Evolutionary conservation across 139 green algal species (phyloP).

Genomic region (Eudorina sp.): DNA sequence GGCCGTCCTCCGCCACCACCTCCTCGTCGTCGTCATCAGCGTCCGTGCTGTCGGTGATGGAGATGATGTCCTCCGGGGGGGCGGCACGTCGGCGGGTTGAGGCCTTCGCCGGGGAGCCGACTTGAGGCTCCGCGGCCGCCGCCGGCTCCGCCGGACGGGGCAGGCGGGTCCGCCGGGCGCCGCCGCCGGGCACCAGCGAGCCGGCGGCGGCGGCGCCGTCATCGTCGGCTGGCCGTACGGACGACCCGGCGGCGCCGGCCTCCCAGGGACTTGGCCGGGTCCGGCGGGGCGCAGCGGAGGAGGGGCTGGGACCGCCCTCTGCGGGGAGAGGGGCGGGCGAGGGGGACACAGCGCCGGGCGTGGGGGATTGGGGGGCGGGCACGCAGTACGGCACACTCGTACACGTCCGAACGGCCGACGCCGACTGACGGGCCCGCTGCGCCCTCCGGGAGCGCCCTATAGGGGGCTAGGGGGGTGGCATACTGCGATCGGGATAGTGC

Average conservation of each 20-base stretch:
- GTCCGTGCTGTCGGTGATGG: constrained; percentile 17
- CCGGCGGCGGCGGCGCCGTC: background rate
- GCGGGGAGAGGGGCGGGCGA: too few relatives aligned
- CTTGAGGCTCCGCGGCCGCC: too few relatives aligned
- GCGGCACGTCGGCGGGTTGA: background rate
- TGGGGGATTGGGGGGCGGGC: too few relatives aligned
- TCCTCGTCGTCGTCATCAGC: constrained; percentile 28
- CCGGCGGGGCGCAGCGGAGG: background rate
- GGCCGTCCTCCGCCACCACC: background rate
- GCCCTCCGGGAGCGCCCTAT: too few relatives aligned
- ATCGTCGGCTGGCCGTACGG: background rate
- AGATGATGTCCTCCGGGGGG: background rate
- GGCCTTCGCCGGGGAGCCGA: too few relatives aligned
- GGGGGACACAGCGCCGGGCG: background rate
- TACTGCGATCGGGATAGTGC: too few relatives aligned
- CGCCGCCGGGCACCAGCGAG: background rate
- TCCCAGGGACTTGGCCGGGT: background rate
- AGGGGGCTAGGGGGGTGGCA: too few relatives aligned
- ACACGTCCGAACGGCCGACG: too few relatives aligned
- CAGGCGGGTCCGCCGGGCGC: constrained; percentile 8
- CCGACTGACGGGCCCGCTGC: too few relatives aligned
- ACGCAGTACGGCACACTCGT: too few relatives aligned
- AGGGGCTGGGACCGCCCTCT: background rate
- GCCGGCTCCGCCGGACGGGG: background rate
- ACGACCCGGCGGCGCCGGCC: background rate